Evolutionary conservation across 163 green algal species (phyloP), one percentile per base, ranked within the genome.

Genomic region (Scenedesmus sp.): DNA sequence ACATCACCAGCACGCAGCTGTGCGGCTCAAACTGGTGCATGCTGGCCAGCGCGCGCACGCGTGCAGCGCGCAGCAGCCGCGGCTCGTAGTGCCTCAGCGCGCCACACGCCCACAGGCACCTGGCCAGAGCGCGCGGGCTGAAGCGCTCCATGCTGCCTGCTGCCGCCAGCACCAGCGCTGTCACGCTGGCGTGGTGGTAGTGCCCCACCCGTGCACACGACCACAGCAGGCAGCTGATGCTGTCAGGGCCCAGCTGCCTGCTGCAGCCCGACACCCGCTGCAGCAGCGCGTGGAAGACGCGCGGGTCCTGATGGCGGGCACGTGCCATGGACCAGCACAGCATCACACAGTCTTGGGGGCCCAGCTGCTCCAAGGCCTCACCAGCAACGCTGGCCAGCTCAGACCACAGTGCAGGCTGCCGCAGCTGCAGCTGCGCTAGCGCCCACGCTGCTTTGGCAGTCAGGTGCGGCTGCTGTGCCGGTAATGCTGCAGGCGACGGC

Each of bases 161-260:
- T 26, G 90, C 90, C 56, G 67, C 56, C 66, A 46, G 62, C 7
- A 73, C 76, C 20, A 93, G 85, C 12, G 77, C 84, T 23, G 59
- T 55, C 56, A 82, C 55, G 18, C 56, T 23, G n/a, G 54, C 64
- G 76, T 87, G 77, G 56, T 93, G 62, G 86, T 91, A 93, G 76
- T 91, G 64, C 16, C 86, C 90, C 23, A 70, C 46, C 8, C 20
- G 15, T 2, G 74, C 90, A 73, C n/a, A 84, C 54, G 85, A 62
- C 90, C 90, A 93, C 76, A 93, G 76, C 62, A 93, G 64, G 74
- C 62, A 88, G 85, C 67, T 76, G 77, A 93, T 77, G 15, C 15
- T 73, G 46, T 88, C 64, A 6, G 90, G 90, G 73, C n/a, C 26
- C 7, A 93, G 86, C 85, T 46, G 55, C 76, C 70, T 15, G 3